Evolutionary conservation across 257 asterid genomes (phyloP), one percentile per base, ranked within the genome.

Genomic region (Ajuga chamaepitys): DNA sequence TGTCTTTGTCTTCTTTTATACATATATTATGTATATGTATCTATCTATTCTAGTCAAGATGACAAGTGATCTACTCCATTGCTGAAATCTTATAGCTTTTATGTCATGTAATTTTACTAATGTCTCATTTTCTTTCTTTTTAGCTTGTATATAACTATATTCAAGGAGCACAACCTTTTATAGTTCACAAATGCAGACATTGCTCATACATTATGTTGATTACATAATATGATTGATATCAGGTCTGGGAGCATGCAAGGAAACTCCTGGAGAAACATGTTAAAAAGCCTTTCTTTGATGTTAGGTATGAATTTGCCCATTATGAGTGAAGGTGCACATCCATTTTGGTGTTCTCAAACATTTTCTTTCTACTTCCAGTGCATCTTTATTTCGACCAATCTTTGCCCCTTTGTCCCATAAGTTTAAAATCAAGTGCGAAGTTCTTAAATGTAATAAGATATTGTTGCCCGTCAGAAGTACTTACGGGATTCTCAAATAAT

Each of bases 161-260:
- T 4, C 45, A 44, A 11, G 38, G 51, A 34, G 22, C 5, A 11
- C 4, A 18, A n/a, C 14, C 10, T 2, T 30, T 60, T 26, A 13
- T 55, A 11, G 24, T 63, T 20, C 54, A 17, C 30, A 58, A 41
- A 50, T 25, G 45, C 13, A 41, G 13, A 32, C 28, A 25, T 32
- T 37, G 53, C 25, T 45, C 62, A 13, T 62, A 24, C 50, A 25
- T 25, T 45, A 32, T 47, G 46, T 51, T 62, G n/a, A 13, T 75
- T 28, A 30, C 51, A 22, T n/a, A n/a, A n/a, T n/a, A n/a, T 66
- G 56, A 45, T 66, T 69, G 68, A 40, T 70, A 70, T 64, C 82
- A 85, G 98, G 98, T 92, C 25, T 83, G 91, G 58, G 99, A 93
- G 78, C 99, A 93, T 78, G 99, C 96, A 41, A 81, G 99, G 72